phyloP scores from a whole-genome alignment of 805 yeast species.

The Spathaspora sp. region DNA sequence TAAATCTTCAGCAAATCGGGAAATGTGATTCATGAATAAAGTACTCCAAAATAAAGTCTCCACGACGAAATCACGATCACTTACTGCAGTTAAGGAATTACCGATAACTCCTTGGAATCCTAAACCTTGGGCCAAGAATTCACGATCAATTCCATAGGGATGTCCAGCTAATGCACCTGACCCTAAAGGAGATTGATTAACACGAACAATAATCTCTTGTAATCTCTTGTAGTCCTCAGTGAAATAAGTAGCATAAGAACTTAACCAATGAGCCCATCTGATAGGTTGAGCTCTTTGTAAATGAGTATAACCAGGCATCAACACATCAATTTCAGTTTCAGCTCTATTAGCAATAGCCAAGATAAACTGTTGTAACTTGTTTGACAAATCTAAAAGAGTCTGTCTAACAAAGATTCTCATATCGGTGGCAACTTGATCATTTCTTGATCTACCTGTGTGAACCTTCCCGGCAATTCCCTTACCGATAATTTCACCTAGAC shows the following conservation, averaged over 20 bases:
- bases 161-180: constrained; percentile 99
- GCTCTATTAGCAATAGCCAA: constrained; percentile 71
- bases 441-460: constrained; percentile 98
- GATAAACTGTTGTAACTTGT: constrained; percentile 59
- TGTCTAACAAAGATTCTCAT: constrained; percentile 93
- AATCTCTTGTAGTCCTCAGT: constrained; percentile 87
- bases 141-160: constrained; percentile 98
- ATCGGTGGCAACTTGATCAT: constrained; percentile 99
- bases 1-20: constrained; percentile 91
- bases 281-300: constrained; percentile 99
- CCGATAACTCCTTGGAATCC: constrained; percentile 88
- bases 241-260: constrained; percentile 91
- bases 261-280: constrained; percentile 97
- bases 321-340: constrained; percentile 76
- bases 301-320: constrained; percentile 99
- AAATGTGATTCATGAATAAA: constrained; percentile 90
- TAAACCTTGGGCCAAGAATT: constrained; percentile 72
- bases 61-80: constrained; percentile 96
- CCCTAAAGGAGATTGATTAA: constrained; percentile 89
- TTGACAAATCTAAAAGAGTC: constrained; percentile 58
- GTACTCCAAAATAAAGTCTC: constrained; percentile 96
- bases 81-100: constrained; percentile 92
- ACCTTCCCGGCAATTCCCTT: constrained; percentile 93
- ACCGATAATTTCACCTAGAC: constrained; percentile 95
- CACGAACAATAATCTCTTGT: constrained; percentile 72